Conservation (phyloP, 768 basidiomycete genomes). For the Myochromella boudieri region DNA sequence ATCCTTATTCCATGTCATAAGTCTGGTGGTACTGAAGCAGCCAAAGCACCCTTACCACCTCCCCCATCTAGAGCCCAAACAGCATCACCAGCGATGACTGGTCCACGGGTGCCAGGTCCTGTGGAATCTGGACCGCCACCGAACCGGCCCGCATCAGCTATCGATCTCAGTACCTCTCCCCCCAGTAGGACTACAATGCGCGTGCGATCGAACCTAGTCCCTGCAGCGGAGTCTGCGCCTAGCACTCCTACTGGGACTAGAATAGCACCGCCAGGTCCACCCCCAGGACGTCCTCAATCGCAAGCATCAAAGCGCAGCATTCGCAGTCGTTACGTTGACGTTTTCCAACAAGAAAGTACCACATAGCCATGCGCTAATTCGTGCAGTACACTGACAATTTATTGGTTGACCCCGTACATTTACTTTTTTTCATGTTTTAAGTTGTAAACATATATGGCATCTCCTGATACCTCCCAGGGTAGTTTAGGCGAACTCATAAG, state of each 20-base stretch:
- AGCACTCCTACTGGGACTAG: conserved; percentile 47
- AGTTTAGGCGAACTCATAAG: too few relatives aligned
- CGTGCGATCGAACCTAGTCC: conserved; percentile 65
- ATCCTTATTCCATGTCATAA: conserved; percentile 26
- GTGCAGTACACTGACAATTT: neutral
- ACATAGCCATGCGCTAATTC: conserved; percentile 17
- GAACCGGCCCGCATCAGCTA: conserved; percentile 60
- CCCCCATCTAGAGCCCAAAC: conserved; percentile 88
- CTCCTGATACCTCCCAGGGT: too few relatives aligned
- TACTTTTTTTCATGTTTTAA: conserved; percentile 10
- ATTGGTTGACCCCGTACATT: conserved; percentile 12
- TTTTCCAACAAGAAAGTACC: conserved; percentile 64
- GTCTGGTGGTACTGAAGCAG: conserved; percentile 56
- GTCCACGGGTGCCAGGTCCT: conserved; percentile 28
- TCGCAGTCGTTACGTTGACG: conserved; percentile 86
- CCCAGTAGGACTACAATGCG: conserved; percentile 54
- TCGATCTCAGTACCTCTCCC: conserved; percentile 56
- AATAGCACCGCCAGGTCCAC: conserved; percentile 47
- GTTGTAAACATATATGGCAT: conserved; percentile 1
- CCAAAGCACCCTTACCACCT: conserved; percentile 58
- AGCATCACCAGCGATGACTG: conserved; percentile 68
- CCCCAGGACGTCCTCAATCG: conserved; percentile 54
- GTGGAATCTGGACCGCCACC: conserved; percentile 36
- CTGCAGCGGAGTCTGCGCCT: conserved; percentile 48
- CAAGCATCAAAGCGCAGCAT: conserved; percentile 73